A percentile compares a stretch with the other conserved stretches of the same genome.
Conservation (phyloP, 495 filamentous ascomycete genomes). For the Chaetomium cochliodes region DNA sequence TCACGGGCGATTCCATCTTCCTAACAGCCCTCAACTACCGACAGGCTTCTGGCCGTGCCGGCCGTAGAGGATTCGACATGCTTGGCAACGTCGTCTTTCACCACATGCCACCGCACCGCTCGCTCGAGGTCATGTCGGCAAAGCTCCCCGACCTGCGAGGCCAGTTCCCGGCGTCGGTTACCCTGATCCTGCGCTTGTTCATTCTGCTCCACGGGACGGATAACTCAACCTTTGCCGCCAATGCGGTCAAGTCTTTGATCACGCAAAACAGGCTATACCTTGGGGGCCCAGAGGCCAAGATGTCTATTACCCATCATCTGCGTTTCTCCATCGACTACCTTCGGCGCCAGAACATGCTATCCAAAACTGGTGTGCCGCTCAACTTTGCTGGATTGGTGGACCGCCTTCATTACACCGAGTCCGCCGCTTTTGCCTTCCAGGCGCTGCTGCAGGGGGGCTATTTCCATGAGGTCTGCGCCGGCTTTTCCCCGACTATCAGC, state of each 20-base stretch:
- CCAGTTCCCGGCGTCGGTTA: constrained; percentile 75
- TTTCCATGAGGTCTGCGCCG: constrained; percentile 60
- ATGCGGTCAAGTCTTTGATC: constrained; percentile 63
- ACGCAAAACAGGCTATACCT: constrained; percentile 68
- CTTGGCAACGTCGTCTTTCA: constrained; percentile 81
- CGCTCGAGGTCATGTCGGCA: constrained; percentile 64
- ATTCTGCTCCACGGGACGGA: constrained; percentile 64
- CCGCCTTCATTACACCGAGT: constrained; percentile 73
- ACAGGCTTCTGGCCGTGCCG: constrained; percentile 73
- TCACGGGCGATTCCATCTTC: constrained; percentile 68
- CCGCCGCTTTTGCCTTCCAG: constrained; percentile 69
- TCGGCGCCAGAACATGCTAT: constrained; percentile 63
- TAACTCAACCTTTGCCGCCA: constrained; percentile 56
- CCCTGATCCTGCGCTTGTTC: constrained; percentile 66
- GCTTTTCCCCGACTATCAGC: constrained; percentile 37
- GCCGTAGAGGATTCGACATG: constrained; percentile 75
- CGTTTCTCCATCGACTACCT: constrained; percentile 81
- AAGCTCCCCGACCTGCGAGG: constrained; percentile 69
- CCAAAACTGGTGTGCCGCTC: constrained; percentile 56
- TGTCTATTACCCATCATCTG: constrained; percentile 69
- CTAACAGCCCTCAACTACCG: constrained; percentile 73
- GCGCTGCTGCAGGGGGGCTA: constrained; percentile 65
- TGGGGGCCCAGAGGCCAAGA: constrained; percentile 58
- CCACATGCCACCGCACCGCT: constrained; percentile 53
- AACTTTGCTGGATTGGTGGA: constrained; percentile 67